Percentiles rank a stretch among this genome's conserved stretches.
Evolutionary conservation across 768 basidiomycete species (phyloP).

Genomic region (Lenzites betulinus): DNA sequence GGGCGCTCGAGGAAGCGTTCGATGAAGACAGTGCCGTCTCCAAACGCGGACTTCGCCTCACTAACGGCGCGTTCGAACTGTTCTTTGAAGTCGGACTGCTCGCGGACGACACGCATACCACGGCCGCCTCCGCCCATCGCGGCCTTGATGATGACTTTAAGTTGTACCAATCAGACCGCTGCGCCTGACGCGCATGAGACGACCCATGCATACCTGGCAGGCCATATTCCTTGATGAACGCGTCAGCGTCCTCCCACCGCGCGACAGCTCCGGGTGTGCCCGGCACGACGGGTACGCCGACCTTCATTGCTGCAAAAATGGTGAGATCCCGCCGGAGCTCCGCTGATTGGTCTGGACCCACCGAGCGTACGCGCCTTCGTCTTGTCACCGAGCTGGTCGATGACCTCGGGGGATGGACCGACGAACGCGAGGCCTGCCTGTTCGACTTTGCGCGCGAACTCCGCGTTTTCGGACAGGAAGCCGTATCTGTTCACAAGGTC

Average conservation of each 20-base stretch:
- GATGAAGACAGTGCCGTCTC: slow-evolving; percentile 98
- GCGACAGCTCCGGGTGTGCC: slow-evolving; percentile 96
- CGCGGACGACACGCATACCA: slow-evolving; percentile 98
- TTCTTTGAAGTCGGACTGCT: slow-evolving; percentile 87
- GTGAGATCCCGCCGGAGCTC: slow-evolving; percentile 6
- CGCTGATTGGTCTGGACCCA: slow-evolving; percentile 34
- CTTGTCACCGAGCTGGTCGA: slow-evolving; percentile 98
- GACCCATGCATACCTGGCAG: slow-evolving; percentile 68
- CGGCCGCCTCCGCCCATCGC: slow-evolving; percentile 99
- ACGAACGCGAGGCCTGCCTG: slow-evolving; percentile 97
- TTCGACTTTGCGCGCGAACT: slow-evolving; percentile 97
- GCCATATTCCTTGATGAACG: slow-evolving; percentile 94
- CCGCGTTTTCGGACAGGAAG: slow-evolving; percentile 96
- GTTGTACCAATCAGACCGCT: not conserved
- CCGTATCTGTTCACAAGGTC: slow-evolving; percentile 66
- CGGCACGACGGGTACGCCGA: slow-evolving; percentile 94
- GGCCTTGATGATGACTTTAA: slow-evolving; percentile 94
- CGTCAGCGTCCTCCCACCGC: slow-evolving; percentile 73
- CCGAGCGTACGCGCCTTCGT: slow-evolving; percentile 93
- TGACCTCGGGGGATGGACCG: slow-evolving; percentile 93
- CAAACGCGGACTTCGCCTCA: slow-evolving; percentile 96
- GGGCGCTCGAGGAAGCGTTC: slow-evolving; percentile 97
- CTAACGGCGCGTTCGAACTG: slow-evolving; percentile 90
- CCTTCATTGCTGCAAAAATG: slow-evolving; percentile 66
- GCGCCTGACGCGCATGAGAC: not conserved